These are phyloP conservation scores for Aspergillus pseudonomiae DNA, from an alignment of 2,329 filamentous ascomycete species.

Conservation along the genomic window DNA sequence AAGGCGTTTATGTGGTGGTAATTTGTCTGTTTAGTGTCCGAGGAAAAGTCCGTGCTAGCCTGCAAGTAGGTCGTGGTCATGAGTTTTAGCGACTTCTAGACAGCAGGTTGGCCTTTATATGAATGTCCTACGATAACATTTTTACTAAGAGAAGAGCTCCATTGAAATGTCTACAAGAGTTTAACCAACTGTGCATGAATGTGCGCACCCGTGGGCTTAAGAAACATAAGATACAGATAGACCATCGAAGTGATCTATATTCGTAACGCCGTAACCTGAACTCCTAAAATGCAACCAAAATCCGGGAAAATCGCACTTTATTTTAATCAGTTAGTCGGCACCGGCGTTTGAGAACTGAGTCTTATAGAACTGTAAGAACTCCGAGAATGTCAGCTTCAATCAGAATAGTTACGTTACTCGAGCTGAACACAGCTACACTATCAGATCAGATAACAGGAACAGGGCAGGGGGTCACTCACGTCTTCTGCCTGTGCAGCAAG, in stretches of 20 bases:
- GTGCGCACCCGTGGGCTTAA: background rate
- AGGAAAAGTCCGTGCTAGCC: background rate
- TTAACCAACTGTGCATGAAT: background rate
- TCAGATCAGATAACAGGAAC: background rate
- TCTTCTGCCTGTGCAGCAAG: constrained; percentile 47
- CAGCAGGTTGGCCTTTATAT: background rate
- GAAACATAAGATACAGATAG: constrained; percentile 1
- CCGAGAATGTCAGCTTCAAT: constrained; percentile 32
- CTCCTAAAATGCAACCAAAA: background rate
- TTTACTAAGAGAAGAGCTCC: background rate
- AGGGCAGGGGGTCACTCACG: constrained; percentile 35
- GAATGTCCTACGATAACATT: background rate
- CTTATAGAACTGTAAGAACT: constrained; percentile 42
- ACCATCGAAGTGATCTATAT: background rate
- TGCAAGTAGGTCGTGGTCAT: background rate
- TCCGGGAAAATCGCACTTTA: background rate
- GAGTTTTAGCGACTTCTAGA: background rate
- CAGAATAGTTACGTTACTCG: background rate
- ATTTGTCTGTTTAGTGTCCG: background rate
- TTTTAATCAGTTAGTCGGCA: constrained; percentile 26
- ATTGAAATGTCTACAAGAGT: background rate
- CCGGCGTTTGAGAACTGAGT: constrained; percentile 39
- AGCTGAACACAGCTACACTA: background rate
- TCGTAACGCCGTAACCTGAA: background rate
- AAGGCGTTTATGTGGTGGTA: constrained; percentile 10